Evolutionary conservation across 2,329 filamentous ascomycete genomes (phyloP).

Genomic region (Aspergillus luchuensis): DNA sequence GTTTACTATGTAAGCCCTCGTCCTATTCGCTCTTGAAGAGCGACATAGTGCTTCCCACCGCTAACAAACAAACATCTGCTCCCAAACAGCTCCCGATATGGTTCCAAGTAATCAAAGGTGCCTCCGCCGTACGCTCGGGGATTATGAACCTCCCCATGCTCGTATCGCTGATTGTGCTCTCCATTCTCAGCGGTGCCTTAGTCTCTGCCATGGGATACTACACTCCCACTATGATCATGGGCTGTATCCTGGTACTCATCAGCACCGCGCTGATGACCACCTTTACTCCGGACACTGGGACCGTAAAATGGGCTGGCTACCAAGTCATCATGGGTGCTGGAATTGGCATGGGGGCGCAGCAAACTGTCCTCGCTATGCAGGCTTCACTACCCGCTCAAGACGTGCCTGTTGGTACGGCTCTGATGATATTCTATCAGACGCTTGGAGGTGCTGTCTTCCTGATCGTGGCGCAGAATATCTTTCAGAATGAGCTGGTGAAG

Average conservation of each 20-base stretch:
- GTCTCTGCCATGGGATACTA: neutral
- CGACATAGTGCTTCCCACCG: too few species aligned
- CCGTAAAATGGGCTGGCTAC: slow-evolving; percentile 6
- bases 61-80: neutral
- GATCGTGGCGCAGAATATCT: slow-evolving; percentile 49
- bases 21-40: neutral
- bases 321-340: slow-evolving; percentile 16
- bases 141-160: neutral
- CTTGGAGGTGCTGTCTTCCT: slow-evolving; percentile 50
- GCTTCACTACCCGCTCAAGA: slow-evolving; percentile 36
- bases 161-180: neutral
- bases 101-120: neutral
- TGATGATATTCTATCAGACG: slow-evolving; percentile 38
- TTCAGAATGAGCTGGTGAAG: neutral
- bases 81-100: neutral
- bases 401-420: slow-evolving; percentile 36
- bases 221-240: neutral
- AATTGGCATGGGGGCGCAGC: slow-evolving; percentile 9
- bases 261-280: neutral
- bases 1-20: neutral
- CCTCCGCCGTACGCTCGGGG: neutral
- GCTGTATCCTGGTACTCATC: neutral
- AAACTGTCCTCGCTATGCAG: slow-evolving; percentile 34
- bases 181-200: neutral
- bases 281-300: neutral